Evolutionary conservation across 805 yeast species (phyloP).

Genomic region (Saturnispora serradocipensis): DNA sequence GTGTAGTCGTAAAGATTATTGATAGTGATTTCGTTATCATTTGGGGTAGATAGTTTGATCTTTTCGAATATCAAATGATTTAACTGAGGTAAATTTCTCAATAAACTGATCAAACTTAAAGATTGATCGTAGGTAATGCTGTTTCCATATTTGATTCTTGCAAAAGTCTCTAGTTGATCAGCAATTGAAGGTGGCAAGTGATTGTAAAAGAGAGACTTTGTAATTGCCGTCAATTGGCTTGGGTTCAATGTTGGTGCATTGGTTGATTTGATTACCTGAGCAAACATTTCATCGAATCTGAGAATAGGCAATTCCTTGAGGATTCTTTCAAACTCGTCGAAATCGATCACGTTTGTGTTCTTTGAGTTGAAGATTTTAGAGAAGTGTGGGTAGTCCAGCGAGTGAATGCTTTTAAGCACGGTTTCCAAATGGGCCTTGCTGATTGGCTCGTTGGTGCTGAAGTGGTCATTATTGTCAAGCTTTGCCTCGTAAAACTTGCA

Average conservation of each 20-base stretch:
- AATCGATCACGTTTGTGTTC: background rate
- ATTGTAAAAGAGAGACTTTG: slow-evolving; percentile 21
- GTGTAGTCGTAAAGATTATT: slow-evolving; percentile 14
- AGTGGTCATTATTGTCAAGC: background rate
- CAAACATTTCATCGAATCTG: slow-evolving; percentile 18
- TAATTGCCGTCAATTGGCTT: slow-evolving; percentile 15
- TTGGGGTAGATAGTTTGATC: slow-evolving; percentile 14
- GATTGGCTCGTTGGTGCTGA: background rate
- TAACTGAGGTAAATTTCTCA: slow-evolving; percentile 28
- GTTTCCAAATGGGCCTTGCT: slow-evolving; percentile 1
- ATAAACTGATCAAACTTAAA: slow-evolving; percentile 36
- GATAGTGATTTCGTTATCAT: slow-evolving; percentile 11
- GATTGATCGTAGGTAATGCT: slow-evolving; percentile 41
- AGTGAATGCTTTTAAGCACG: slow-evolving; percentile 7
- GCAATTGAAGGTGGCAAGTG: slow-evolving; percentile 41
- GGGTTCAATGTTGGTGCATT: slow-evolving; percentile 13
- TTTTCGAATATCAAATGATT: slow-evolving; percentile 25
- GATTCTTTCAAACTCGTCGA: slow-evolving; percentile 10
- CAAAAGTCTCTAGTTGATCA: slow-evolving; percentile 44
- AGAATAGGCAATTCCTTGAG: slow-evolving; percentile 21
- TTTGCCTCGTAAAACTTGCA: slow-evolving; percentile 37
- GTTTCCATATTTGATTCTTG: slow-evolving; percentile 30
- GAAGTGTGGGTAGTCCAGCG: slow-evolving; percentile 11
- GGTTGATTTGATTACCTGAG: slow-evolving; percentile 14
- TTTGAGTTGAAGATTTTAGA: slow-evolving; percentile 8